phyloP scores from a whole-genome alignment of 768 basidiomycete species.

The Nidularia sp. region DNA sequence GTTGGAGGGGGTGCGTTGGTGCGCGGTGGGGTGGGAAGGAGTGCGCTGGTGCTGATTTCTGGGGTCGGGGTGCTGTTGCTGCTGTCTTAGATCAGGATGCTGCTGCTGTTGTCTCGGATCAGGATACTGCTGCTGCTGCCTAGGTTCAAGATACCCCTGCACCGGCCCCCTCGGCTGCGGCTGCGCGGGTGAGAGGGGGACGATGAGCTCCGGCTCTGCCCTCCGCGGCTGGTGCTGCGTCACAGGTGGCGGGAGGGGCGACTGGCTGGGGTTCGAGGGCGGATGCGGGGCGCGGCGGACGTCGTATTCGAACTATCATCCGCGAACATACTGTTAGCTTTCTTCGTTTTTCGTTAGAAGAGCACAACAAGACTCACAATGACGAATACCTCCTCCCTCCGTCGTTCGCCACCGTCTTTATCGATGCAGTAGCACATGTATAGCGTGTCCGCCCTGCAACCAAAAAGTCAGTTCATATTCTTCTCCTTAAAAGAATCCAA shows the following conservation, averaged over 20 bases:
- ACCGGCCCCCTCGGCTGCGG: not conserved
- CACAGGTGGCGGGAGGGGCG: conserved; percentile 6
- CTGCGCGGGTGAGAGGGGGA: not conserved
- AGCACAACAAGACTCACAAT: conserved; percentile 20
- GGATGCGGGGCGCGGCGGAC: not conserved
- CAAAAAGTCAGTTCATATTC: not conserved
- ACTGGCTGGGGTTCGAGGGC: conserved; percentile 1
- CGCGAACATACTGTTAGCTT: not conserved
- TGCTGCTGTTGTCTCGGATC: not conserved
- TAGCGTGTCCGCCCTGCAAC: conserved; percentile 34
- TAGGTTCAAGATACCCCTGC: not conserved
- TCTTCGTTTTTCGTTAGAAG: not conserved
- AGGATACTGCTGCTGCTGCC: not conserved
- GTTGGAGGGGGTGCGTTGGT: not conserved
- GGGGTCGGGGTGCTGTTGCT: not conserved
- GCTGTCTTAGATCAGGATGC: conserved; percentile 4
- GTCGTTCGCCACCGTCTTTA: conserved; percentile 35
- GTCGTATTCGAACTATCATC: conserved; percentile 28
- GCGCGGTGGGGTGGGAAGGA: not conserved
- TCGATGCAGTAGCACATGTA: conserved; percentile 49
- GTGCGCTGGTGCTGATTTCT: not conserved
- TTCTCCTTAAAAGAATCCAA: too few species aligned
- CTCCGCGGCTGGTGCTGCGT: not conserved
- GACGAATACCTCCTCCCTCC: conserved; percentile 37
- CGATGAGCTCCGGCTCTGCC: not conserved